These are phyloP conservation scores for Debaryomycetaceae sp. DNA, from an alignment of 1,139 yeast genomes.

Conservation along the genomic window DNA sequence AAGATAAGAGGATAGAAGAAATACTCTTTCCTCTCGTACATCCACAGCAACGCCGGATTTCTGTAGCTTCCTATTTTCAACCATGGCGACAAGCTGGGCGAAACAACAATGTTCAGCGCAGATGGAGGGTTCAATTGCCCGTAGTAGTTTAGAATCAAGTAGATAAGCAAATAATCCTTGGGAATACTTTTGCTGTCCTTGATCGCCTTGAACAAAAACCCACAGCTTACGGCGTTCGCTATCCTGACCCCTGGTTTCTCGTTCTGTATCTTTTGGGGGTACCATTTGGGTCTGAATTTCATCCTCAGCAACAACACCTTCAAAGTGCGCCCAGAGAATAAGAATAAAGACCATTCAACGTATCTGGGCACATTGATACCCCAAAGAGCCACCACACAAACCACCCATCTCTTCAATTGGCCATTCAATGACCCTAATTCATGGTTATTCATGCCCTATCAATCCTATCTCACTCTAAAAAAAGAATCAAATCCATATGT, in stretches of 20 bases:
- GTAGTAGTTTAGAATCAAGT: slow-evolving; percentile 31
- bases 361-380: not conserved
- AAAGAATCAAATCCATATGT: not conserved
- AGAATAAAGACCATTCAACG: not conserved
- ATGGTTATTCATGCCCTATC: not conserved
- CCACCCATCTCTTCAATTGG: not conserved
- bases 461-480: no score
- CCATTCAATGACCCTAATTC: not conserved
- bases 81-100: slow-evolving; percentile 25
- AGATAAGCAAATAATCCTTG: slow-evolving; percentile 39
- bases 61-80: slow-evolving; percentile 25
- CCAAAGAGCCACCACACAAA: not conserved
- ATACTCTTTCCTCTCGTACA: slow-evolving; percentile 33
- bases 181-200: slow-evolving; percentile 27
- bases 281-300: not conserved
- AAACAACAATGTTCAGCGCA: slow-evolving; percentile 24
- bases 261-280: not conserved
- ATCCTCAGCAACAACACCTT: not conserved
- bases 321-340: not conserved
- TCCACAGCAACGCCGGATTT: slow-evolving; percentile 10
- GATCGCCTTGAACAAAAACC: slow-evolving; percentile 30
- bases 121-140: slow-evolving; percentile 36
- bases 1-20: slow-evolving; percentile 34
- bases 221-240: slow-evolving; percentile 27
- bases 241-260: slow-evolving; percentile 8